These are phyloP conservation scores for Sporothrix brasiliensis DNA, from an alignment of 2,329 filamentous ascomycete genomes.

Conservation along the genomic window DNA sequence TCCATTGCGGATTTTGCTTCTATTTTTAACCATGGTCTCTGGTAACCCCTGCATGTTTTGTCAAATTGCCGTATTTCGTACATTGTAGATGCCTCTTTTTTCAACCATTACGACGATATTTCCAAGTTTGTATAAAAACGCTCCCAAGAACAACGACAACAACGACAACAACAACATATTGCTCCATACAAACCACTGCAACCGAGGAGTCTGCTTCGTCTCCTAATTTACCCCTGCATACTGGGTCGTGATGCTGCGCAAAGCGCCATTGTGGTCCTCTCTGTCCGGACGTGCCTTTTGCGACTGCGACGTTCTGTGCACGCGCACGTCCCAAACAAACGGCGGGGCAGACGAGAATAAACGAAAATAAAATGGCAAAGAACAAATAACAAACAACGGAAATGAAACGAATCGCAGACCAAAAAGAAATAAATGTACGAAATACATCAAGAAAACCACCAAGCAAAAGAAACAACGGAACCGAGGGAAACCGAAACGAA, in stretches of 20 bases:
- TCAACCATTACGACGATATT: no score
- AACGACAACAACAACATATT: not conserved
- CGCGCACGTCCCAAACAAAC: not conserved
- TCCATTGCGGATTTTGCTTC: not conserved
- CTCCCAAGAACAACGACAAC: no score
- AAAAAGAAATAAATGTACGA: not conserved
- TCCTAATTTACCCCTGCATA: constrained; percentile 22
- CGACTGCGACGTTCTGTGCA: not conserved
- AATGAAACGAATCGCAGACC: not conserved
- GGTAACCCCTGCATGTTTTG: not conserved
- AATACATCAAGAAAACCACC: no score
- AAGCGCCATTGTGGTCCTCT: not conserved
- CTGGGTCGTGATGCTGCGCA: not conserved
- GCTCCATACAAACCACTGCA: not conserved
- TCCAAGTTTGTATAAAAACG: no score
- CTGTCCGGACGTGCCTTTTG: not conserved
- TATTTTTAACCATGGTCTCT: constrained; percentile 10
- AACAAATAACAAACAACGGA: not conserved
- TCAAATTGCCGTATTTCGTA: not conserved
- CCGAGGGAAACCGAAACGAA: not conserved
- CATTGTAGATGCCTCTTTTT: not conserved
- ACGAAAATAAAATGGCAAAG: not conserved
- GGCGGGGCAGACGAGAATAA: not conserved
- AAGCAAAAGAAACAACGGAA: not conserved
- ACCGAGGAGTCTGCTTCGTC: not conserved